Conservation (phyloP, 441 rosid species). For the Erysimum cheiri region DNA sequence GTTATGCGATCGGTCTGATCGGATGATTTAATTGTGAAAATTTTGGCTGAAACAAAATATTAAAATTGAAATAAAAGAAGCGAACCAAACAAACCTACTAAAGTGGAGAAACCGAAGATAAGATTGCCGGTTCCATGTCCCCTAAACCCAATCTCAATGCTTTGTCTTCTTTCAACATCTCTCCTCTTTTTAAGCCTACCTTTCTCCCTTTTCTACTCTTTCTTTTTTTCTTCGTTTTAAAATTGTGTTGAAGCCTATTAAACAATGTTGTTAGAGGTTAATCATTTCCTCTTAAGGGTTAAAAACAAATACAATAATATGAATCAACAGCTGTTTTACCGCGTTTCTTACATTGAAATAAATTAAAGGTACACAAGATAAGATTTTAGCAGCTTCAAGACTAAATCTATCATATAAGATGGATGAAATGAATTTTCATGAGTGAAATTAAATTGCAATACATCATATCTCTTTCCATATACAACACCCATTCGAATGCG, state of each 20-base stretch:
- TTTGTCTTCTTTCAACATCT: conserved; percentile 46
- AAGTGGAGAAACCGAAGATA: conserved; percentile 39
- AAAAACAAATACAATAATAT: conserved; percentile 12
- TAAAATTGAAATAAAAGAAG: conserved; percentile 14
- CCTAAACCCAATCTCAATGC: conserved; percentile 40
- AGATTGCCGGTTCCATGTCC: conserved; percentile 46
- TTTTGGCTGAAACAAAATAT: neutral
- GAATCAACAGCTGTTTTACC: conserved; percentile 35
- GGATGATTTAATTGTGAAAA: neutral
- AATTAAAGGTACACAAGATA: neutral
- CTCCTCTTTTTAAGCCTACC: conserved; percentile 45
- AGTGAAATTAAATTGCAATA: neutral
- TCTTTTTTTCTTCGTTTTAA: neutral
- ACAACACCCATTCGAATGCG: conserved; percentile 1
- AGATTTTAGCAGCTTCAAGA: too few species aligned
- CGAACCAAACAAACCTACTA: conserved; percentile 39
- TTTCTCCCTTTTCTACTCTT: conserved; percentile 42
- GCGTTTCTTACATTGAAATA: conserved; percentile 29
- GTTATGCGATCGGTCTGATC: neutral
- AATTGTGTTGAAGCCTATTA: conserved; percentile 25
- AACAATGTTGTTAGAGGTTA: conserved; percentile 23
- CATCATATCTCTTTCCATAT: conserved; percentile 3
- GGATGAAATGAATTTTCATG: neutral
- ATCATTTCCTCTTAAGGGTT: neutral
- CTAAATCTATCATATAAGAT: conserved; percentile 1